Evolutionary conservation across 2,329 filamentous ascomycete genomes (phyloP), one percentile per base, ranked within the genome.

Genomic region (Mollisia scopiformis): DNA sequence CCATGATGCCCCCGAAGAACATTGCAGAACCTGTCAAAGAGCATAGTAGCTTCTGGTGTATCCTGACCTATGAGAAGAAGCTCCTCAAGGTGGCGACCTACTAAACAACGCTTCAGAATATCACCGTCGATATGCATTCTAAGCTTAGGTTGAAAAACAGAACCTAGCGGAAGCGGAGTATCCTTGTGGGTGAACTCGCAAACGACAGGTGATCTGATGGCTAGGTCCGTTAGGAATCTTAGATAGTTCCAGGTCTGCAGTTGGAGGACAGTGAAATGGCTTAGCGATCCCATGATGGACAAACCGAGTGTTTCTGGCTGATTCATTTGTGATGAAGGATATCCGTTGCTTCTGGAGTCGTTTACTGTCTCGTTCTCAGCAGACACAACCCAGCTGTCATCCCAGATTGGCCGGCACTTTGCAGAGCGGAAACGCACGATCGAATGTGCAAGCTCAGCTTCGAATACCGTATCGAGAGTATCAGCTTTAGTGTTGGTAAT

Each of bases 171-270:
- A 19, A 65, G 30, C 27, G 59, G 25, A 14, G 65, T 61, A 27
- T 68, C 59, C 57, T 72, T 74, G 27, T 75, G 73, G 2, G 74
- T 74, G 62, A 84, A 84, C 2, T 84, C 82, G 60, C 80, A 86
- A 13, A 87, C 74, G 3, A 71, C 65, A 6, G 73, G 69, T 27
- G 80, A 82, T 27, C 75, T 73, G 50, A 81, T 73, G 28, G 85
- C 86, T 51, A 96, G 73, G 61, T 89, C 88, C 70, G 96, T 88
- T 1, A 97, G 72, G 64, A 94, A 86, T 59, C 83, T 82, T 5
- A 98, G 79, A 3, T 96, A 79, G 6, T 82, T 81, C 85, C 89
- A 90, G 7, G 88, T 82, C 2, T 83, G 75, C 19, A 82, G 69
- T 10, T 81, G 78, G 0, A 98, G 76, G 14, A 93, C 76, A 1